A percentile compares a stretch with the other conserved stretches of the same genome.
phyloP scores from a whole-genome alignment of 805 yeast species.

The Tetrapisispora phaffii region DNA sequence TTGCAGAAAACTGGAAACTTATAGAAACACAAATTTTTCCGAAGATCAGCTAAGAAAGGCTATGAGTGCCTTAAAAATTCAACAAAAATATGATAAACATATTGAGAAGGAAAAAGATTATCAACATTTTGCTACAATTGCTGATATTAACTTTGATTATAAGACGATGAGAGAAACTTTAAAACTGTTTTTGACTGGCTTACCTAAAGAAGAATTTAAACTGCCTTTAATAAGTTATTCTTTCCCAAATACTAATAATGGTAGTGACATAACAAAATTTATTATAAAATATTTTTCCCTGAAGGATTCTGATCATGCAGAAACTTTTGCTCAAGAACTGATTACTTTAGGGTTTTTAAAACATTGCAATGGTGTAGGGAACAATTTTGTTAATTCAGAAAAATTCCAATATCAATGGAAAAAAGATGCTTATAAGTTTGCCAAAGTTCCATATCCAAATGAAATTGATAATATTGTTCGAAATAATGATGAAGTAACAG shows the following conservation, averaged over 20 bases:
- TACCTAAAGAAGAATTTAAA: constrained; percentile 46
- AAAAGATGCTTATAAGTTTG: constrained; percentile 50
- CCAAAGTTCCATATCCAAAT: constrained; percentile 28
- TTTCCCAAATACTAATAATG: constrained; percentile 27
- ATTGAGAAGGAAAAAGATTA: constrained; percentile 23
- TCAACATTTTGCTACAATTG: constrained; percentile 23
- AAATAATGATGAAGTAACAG: not conserved
- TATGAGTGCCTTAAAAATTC: constrained; percentile 17
- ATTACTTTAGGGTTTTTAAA: constrained; percentile 50
- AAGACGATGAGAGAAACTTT: constrained; percentile 33
- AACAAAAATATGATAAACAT: constrained; percentile 16
- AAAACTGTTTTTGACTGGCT: constrained; percentile 34
- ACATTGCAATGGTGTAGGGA: constrained; percentile 47
- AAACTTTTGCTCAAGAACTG: constrained; percentile 64
- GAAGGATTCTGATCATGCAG: constrained; percentile 47
- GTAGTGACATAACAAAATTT: constrained; percentile 27
- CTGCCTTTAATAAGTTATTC: constrained; percentile 45
- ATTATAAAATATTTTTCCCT: constrained; percentile 22
- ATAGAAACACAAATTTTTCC: constrained; percentile 22
- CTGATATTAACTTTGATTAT: constrained; percentile 27
- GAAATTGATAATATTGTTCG: constrained; percentile 1
- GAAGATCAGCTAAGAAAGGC: constrained; percentile 18
- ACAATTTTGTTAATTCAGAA: constrained; percentile 66
- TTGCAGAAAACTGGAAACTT: constrained; percentile 64
- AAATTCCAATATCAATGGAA: constrained; percentile 77